These are phyloP conservation scores for Bruguiera parviflora DNA, from an alignment of 345 rosid species.

Conservation along the genomic window DNA sequence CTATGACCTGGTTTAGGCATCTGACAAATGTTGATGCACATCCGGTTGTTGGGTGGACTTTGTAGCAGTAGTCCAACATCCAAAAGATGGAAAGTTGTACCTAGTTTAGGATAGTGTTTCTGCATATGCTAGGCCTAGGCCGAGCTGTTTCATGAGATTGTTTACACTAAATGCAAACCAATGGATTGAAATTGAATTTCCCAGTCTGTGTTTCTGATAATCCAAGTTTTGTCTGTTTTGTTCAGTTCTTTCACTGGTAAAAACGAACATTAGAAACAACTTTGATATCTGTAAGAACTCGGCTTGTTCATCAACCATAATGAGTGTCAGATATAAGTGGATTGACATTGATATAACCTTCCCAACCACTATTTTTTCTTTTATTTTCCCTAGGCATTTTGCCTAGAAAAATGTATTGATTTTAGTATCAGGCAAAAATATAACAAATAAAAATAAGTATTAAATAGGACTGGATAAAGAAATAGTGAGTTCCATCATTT, in stretches of 20 bases:
- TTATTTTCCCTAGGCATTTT: too few species aligned
- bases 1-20: constrained; percentile 23
- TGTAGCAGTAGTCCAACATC: constrained; percentile 25
- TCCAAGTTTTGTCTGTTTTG: too few species aligned
- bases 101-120: constrained; percentile 10
- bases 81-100: constrained; percentile 4
- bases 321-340: too few species aligned
- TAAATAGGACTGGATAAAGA: neutral
- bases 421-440: neutral
- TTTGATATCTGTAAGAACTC: too few species aligned
- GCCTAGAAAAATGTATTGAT: neutral
- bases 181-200: neutral
- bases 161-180: neutral
- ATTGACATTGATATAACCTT: too few species aligned
- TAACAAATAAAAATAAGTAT: neutral
- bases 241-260: too few species aligned
- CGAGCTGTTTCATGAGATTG: neutral
- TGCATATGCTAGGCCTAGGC: neutral
- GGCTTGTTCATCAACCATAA: too few species aligned
- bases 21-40: neutral
- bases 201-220: too few species aligned
- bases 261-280: too few species aligned
- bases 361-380: too few species aligned
- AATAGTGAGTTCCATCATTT: neutral
- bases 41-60: constrained; percentile 20